Evolutionary conservation across 2,329 filamentous ascomycete species (phyloP).

Genomic region (Ilyonectria mors-panacis): DNA sequence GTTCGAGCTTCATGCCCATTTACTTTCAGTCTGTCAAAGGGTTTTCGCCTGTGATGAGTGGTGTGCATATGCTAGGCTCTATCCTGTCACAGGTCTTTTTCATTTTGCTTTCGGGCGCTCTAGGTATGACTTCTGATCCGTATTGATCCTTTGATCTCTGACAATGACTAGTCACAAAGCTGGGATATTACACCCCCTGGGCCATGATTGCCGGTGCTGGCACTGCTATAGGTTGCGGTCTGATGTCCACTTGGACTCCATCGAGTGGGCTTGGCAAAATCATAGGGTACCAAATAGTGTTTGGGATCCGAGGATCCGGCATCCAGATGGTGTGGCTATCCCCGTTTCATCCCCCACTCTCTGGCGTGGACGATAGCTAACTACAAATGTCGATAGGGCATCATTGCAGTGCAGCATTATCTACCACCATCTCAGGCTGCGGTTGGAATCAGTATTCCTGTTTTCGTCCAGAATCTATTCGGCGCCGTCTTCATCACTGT

Average conservation of each 20-base stretch:
- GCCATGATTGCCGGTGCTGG: conserved; percentile 4
- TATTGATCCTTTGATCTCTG: background rate
- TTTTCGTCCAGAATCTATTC: conserved; percentile 21
- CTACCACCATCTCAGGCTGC: background rate
- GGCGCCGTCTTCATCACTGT: conserved; percentile 13
- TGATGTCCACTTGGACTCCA: conserved; percentile 20
- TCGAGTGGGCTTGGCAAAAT: background rate
- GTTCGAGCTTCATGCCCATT: conserved; percentile 62
- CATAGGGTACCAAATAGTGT: conserved; percentile 18
- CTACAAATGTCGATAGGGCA: too few species aligned
- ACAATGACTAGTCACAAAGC: conserved; percentile 13
- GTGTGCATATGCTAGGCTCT: conserved; percentile 48
- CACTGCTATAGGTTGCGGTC: conserved; percentile 15
- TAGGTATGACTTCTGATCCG: conserved; percentile 23
- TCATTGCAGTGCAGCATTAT: conserved; percentile 20
- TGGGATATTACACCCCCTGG: conserved; percentile 25
- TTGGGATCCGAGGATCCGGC: too few species aligned
- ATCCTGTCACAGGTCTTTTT: conserved; percentile 41
- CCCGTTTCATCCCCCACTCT: background rate
- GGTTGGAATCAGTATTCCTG: conserved; percentile 6
- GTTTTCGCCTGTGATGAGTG: conserved; percentile 45
- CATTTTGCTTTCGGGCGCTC: conserved; percentile 47
- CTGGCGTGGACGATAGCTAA: too few species aligned
- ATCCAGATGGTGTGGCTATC: conserved; percentile 6
- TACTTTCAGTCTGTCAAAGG: conserved; percentile 64